phyloP scores from a whole-genome alignment of 1,284 basidiomycete genomes.

The Inonotus hispidus region DNA sequence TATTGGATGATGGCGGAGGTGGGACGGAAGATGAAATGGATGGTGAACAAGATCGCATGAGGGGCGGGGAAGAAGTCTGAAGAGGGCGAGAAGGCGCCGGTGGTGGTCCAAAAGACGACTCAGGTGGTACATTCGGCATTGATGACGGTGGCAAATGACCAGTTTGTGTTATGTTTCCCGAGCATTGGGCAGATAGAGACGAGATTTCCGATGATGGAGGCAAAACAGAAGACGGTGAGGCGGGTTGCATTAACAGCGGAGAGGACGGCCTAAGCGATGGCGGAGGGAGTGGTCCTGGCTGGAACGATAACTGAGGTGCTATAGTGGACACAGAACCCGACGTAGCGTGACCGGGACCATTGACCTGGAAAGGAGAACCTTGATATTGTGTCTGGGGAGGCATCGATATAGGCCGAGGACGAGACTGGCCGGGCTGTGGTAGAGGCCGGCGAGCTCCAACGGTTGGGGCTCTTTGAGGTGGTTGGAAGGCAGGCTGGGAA shows the following conservation, averaged over 20 bases:
- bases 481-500: background rate
- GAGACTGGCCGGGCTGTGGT: conserved; percentile 8
- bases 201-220: too few relatives aligned
- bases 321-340: conserved; percentile 8
- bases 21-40: background rate
- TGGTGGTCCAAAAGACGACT: background rate
- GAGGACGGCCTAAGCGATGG: background rate
- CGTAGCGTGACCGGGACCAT: conserved; percentile 5
- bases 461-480: background rate
- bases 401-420: conserved; percentile 14
- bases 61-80: background rate
- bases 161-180: too few relatives aligned
- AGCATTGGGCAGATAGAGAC: too few relatives aligned
- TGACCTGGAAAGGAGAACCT: background rate
- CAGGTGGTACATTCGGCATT: too few relatives aligned
- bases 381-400: conserved; percentile 11
- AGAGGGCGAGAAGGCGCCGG: background rate
- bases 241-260: conserved; percentile 9
- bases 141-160: too few relatives aligned
- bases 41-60: background rate
- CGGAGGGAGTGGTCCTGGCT: background rate
- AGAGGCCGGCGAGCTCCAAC: conserved; percentile 6
- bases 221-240: too few relatives aligned
- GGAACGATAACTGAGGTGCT: background rate
- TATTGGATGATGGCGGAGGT: background rate